Base-by-base conservation (phyloP, 176 grass and related monocot species). In the Zea luxurians region DNA sequence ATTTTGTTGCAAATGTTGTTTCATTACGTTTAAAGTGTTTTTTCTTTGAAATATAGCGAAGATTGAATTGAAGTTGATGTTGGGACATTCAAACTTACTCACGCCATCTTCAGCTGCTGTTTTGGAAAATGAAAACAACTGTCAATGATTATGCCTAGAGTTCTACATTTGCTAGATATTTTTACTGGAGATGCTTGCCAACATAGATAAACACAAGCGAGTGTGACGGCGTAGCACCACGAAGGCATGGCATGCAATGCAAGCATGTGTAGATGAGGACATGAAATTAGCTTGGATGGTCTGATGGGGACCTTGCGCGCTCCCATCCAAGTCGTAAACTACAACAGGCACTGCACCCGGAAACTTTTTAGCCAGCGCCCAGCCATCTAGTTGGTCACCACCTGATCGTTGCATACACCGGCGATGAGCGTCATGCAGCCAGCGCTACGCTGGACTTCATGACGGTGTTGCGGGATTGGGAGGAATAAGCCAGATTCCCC, bases 351-450 rank as follows among this genome's bases (percentile, higher is more conserved):
- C 52, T 37, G 16, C 13, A 6, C 13, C 58, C 64, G 34, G 20
- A 48, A 54, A 46, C 44, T 21, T 35, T 34, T 47, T 6, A 27
- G 27, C 27, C 27, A 27, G 27, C 27, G 27, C 27, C 54, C 44
- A 40, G 55, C 46, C 13, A 76, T 6, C 44, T 80, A 81, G 65
- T 55, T 82, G 47, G 12, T 47, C 64, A 76, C 27, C 38, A 61
- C 71, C 20, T 68, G 71, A 54, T 81, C 78, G 36, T 53, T 68
- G 27, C 77, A 15, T 8, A 85, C 71, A 38, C 65, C 83, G 59
- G 66, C 73, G 60, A 89, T 79, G 52, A 78, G 74, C 62, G 79
- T 67, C 77, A 93, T 54, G 77, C 87, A 77, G 27, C 83, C 55
- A 8, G n/a, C 2, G 54, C 38, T 40, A 27, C 27, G 27, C 27